Evolutionary conservation across 805 yeast species (phyloP).

Genomic region (Saccharomycopsis selenospora): DNA sequence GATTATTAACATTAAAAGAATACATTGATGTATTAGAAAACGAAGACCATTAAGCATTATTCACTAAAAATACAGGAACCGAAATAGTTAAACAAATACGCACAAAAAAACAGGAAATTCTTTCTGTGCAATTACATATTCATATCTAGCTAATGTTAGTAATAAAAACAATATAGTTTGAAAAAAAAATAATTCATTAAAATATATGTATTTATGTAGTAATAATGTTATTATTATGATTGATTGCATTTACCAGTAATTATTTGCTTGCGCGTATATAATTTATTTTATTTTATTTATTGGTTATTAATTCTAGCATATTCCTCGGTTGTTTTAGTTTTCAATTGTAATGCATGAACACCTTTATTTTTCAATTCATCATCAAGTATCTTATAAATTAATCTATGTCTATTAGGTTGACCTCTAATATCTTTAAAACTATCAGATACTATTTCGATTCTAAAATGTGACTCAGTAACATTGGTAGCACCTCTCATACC

Average conservation of each 20-base stretch:
- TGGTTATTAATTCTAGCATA: constrained; percentile 29
- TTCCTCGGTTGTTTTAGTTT: constrained; percentile 68
- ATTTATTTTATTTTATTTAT: too few relatives aligned
- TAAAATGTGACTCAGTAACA: constrained; percentile 73
- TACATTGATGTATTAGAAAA: constrained; percentile 55
- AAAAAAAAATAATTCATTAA: too few relatives aligned
- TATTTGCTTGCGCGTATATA: too few relatives aligned
- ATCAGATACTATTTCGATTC: constrained; percentile 65
- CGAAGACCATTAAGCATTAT: constrained; percentile 34
- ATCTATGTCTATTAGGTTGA: constrained; percentile 70
- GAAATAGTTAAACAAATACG: too few relatives aligned
- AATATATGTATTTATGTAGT: too few relatives aligned
- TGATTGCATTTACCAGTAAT: too few relatives aligned
- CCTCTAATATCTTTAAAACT: constrained; percentile 51
- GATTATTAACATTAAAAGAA: constrained; percentile 46
- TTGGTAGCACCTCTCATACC: constrained; percentile 71
- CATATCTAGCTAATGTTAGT: too few relatives aligned
- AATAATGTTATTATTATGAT: too few relatives aligned
- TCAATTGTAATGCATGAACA: constrained; percentile 82
- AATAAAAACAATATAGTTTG: too few relatives aligned
- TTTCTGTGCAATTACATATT: too few relatives aligned
- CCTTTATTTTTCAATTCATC: constrained; percentile 68
- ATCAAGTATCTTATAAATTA: constrained; percentile 58
- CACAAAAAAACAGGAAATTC: too few relatives aligned
- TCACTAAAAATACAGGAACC: too few relatives aligned